Evolutionary conservation across 164 flowering plant species (phyloP).

Genomic region (Taxillus chinensis): DNA sequence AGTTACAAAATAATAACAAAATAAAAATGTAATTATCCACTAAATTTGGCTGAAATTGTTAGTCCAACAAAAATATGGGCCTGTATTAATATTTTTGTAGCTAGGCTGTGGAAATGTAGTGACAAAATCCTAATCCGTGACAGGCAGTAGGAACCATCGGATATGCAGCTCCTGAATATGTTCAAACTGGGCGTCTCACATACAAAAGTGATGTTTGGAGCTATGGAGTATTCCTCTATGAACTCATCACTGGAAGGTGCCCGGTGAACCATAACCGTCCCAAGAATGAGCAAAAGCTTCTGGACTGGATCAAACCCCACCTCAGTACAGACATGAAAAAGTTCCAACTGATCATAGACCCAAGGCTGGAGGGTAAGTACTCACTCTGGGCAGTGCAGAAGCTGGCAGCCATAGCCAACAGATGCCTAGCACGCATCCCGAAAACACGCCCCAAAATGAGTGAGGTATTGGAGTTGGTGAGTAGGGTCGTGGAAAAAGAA

Average conservation of each 20-base stretch:
- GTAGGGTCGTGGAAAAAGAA: conserved; percentile 28
- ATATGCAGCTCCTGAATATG: conserved; percentile 91
- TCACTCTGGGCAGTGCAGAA: conserved; percentile 45
- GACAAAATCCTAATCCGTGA: neutral
- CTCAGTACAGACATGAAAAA: conserved; percentile 39
- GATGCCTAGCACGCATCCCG: conserved; percentile 46
- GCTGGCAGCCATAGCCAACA: conserved; percentile 68
- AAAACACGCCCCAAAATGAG: conserved; percentile 79
- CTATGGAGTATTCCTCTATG: conserved; percentile 81
- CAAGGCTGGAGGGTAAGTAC: conserved; percentile 54
- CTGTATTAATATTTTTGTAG: too few species aligned
- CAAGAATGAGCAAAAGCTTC: conserved; percentile 61
- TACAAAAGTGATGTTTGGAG: conserved; percentile 83
- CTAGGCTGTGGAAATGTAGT: neutral
- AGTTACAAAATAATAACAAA: too few species aligned
- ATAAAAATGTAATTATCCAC: too few species aligned
- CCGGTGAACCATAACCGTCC: conserved; percentile 72
- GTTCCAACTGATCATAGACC: conserved; percentile 61
- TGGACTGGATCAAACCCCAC: conserved; percentile 78
- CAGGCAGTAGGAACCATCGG: conserved; percentile 93
- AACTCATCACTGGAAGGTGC: conserved; percentile 78
- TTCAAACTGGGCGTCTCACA: conserved; percentile 83
- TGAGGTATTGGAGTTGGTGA: conserved; percentile 60
- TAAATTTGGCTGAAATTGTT: too few species aligned
- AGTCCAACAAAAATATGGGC: too few species aligned